Conservation (phyloP, 2,329 filamentous ascomycete genomes). For the Colletotrichum sp. region DNA sequence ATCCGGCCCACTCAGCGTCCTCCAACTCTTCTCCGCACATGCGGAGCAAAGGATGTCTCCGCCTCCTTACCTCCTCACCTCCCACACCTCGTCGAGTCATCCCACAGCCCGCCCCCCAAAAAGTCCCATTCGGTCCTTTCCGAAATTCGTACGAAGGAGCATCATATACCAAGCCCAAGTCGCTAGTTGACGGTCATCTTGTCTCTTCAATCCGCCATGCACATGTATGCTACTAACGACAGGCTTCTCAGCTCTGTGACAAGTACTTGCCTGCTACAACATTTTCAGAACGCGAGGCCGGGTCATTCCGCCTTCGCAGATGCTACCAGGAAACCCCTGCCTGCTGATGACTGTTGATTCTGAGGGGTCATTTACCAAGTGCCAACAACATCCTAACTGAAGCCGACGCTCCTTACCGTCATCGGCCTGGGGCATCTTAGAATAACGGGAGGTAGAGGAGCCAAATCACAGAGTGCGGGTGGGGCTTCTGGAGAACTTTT, state of each 20-base stretch:
- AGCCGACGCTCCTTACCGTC: neutral
- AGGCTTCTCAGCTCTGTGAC: neutral
- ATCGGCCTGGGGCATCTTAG: neutral
- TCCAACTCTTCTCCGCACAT: conserved; percentile 15
- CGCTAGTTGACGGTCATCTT: neutral
- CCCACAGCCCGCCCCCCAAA: neutral
- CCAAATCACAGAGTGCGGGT: neutral
- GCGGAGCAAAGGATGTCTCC: conserved; percentile 9
- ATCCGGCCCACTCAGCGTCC: conserved; percentile 8
- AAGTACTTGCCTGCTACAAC: neutral
- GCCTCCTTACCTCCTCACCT: neutral
- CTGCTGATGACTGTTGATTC: neutral
- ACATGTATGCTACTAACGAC: neutral
- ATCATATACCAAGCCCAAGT: neutral
- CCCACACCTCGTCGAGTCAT: neutral
- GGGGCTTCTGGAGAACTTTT: conserved; percentile 10
- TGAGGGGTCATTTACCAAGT: neutral
- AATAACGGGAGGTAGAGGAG: neutral
- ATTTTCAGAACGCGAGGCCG: neutral
- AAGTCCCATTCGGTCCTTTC: conserved; percentile 5
- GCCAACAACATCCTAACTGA: neutral
- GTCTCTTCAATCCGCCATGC: neutral
- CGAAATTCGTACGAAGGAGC: neutral
- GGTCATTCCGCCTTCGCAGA: neutral
- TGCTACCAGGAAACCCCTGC: neutral